Evolutionary conservation across 83 land plant species (phyloP).

Genomic region (Picea abies): DNA sequence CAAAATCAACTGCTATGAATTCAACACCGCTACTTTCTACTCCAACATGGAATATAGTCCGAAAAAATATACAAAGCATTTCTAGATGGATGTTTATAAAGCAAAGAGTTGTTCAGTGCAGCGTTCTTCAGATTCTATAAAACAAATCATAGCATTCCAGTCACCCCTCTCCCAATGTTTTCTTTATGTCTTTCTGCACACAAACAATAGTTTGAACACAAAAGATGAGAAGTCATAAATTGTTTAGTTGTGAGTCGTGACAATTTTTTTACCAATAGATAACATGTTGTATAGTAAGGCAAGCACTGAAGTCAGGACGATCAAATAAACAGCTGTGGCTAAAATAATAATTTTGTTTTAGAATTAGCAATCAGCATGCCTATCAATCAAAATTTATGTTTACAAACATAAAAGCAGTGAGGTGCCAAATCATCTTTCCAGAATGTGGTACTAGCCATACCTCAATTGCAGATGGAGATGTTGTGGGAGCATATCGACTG

Average conservation of each 20-base stretch:
- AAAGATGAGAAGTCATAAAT: not conserved
- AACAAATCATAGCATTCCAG: constrained; percentile 6
- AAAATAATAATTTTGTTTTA: not conserved
- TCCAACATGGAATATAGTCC: too few species aligned
- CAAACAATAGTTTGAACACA: too few species aligned
- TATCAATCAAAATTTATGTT: too few species aligned
- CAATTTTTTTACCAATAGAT: too few species aligned
- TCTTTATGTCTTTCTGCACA: not conserved
- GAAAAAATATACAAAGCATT: not conserved
- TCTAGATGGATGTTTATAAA: not conserved
- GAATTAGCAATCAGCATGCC: not conserved
- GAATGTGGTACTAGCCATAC: not conserved
- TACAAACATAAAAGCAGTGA: not conserved
- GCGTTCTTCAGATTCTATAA: not conserved
- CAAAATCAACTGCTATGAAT: too few species aligned
- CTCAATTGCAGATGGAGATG: constrained; percentile 41
- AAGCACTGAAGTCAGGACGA: not conserved
- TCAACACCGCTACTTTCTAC: too few species aligned
- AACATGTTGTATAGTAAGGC: too few species aligned
- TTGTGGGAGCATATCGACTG: constrained; percentile 92
- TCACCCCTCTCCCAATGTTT: constrained; percentile 1
- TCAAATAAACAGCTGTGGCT: not conserved
- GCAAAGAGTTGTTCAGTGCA: not conserved
- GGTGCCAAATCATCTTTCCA: not conserved
- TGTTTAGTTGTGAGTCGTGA: not conserved